Evolutionary conservation across 2,329 filamentous ascomycete genomes (phyloP).

Genomic region (Helminthosporium solani): DNA sequence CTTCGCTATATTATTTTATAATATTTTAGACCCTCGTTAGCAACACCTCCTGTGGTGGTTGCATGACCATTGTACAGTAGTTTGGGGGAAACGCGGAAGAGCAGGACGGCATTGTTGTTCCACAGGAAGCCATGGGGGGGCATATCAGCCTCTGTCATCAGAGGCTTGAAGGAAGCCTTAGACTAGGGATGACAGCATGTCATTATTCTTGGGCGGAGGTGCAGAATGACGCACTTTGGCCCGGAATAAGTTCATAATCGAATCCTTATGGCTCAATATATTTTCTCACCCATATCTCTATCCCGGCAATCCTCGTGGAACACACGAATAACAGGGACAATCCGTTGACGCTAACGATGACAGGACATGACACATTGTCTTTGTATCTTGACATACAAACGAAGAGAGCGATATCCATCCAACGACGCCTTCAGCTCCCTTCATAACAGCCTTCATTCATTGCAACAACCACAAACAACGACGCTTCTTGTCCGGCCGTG

Average conservation of each 20-base stretch:
- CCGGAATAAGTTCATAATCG: slow-evolving; percentile 19
- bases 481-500: neutral
- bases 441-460: neutral
- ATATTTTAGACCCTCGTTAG: slow-evolving; percentile 43
- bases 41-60: slow-evolving; percentile 18
- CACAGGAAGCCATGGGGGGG: neutral
- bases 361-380: neutral
- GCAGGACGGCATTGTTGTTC: neutral
- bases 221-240: slow-evolving; percentile 26
- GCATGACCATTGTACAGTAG: slow-evolving; percentile 42
- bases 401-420: neutral
- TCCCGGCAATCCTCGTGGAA: neutral
- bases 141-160: slow-evolving; percentile 9
- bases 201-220: slow-evolving; percentile 19
- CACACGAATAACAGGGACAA: too few relatives aligned
- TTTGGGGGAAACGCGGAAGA: slow-evolving; percentile 7
- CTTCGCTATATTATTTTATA: slow-evolving; percentile 41
- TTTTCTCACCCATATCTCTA: neutral
- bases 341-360: too few relatives aligned
- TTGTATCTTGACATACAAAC: too few relatives aligned
- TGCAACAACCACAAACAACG: slow-evolving; percentile 3
- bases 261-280: slow-evolving; percentile 15
- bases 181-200: slow-evolving; percentile 8
- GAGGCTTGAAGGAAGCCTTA: slow-evolving; percentile 6
- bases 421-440: neutral